These are phyloP conservation scores for Nicotiana noctiflora DNA, from an alignment of 257 asterid genomes.

Conservation along the genomic window DNA sequence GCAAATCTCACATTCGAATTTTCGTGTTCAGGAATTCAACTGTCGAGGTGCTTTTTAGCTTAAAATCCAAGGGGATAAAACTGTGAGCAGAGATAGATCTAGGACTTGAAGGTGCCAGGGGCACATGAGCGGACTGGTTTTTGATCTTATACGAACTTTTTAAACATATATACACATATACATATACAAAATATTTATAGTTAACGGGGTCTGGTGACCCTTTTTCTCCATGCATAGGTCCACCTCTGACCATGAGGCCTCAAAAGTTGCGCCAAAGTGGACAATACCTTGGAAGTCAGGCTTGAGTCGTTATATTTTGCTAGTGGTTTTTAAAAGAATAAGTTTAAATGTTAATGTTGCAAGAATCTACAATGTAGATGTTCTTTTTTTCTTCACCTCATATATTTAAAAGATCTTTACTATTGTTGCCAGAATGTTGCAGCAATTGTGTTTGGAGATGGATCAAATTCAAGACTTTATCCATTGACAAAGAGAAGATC, in stretches of 20 bases:
- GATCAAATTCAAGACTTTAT: slow-evolving; percentile 55
- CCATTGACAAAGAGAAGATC: slow-evolving; percentile 78
- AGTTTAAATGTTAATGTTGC: not conserved
- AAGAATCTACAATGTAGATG: not conserved
- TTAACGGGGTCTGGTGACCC: too few relatives aligned
- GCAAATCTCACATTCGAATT: not conserved
- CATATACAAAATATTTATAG: too few relatives aligned
- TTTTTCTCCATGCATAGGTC: too few relatives aligned
- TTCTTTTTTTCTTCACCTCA: too few relatives aligned
- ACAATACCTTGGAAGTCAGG: not conserved
- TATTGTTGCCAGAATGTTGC: slow-evolving; percentile 66
- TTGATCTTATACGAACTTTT: too few relatives aligned
- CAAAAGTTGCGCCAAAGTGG: not conserved
- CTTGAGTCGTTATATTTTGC: not conserved
- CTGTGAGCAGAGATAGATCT: too few relatives aligned
- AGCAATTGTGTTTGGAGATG: slow-evolving; percentile 87
- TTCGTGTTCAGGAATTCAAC: not conserved
- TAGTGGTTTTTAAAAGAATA: not conserved
- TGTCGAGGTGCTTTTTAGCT: not conserved
- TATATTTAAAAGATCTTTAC: slow-evolving; percentile 27
- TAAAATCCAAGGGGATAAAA: not conserved
- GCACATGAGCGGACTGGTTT: too few relatives aligned
- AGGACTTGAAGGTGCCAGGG: too few relatives aligned
- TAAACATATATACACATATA: too few relatives aligned
- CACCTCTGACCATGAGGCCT: too few relatives aligned